Percentiles rank a stretch among this genome's conserved stretches.
These are phyloP conservation scores for Haplosporangium gracile DNA, from an alignment of 192 early-diverging fungal species.

Conservation along the genomic window DNA sequence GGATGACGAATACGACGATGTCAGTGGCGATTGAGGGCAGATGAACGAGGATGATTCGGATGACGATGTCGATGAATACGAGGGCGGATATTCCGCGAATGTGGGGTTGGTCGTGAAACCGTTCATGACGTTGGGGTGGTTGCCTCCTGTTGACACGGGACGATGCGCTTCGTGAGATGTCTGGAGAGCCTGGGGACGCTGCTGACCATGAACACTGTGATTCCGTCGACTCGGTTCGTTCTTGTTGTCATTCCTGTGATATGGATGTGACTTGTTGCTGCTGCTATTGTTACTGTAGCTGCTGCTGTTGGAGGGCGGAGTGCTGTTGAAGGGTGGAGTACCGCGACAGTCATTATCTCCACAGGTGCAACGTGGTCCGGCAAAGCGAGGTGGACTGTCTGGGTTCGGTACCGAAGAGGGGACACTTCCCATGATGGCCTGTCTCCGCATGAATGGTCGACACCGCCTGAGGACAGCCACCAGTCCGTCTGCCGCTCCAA, in stretches of 20 bases:
- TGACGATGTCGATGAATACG: background rate
- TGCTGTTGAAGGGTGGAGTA: background rate
- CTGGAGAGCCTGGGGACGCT: background rate
- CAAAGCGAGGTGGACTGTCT: background rate
- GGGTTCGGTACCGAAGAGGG: background rate
- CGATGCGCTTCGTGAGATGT: background rate
- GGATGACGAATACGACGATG: constrained; percentile 10
- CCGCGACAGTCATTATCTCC: background rate
- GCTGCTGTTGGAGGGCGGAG: background rate
- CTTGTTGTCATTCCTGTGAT: background rate
- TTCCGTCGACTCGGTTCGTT: background rate
- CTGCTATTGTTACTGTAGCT: background rate
- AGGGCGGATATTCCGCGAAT: background rate
- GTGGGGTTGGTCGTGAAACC: background rate
- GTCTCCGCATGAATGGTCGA: constrained; percentile 34
- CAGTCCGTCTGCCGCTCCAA: constrained; percentile 51
- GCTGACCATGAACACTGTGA: background rate
- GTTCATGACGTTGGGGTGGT: background rate
- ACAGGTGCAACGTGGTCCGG: background rate
- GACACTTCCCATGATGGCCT: constrained; percentile 4
- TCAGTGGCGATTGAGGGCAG: background rate
- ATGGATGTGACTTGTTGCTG: constrained; percentile 3
- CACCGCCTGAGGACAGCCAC: constrained; percentile 37
- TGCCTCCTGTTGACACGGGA: background rate
- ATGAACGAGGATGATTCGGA: background rate